Evolutionary conservation across 257 asterid species (phyloP), one percentile per base, ranked within the genome.

Genomic region (Salvia miltiorrhiza): DNA sequence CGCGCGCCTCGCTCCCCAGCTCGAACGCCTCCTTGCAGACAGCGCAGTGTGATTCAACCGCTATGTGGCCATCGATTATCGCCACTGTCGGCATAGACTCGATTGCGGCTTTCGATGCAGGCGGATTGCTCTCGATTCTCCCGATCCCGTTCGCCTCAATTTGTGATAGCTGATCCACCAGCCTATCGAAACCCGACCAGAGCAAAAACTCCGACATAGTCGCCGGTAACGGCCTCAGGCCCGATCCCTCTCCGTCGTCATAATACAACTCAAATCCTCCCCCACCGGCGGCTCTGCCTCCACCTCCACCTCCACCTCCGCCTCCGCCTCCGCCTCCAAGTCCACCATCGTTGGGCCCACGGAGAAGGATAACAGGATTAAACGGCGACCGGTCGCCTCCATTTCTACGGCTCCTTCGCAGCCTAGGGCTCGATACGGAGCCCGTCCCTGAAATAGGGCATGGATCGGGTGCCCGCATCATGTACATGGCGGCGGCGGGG

Each of bases 141-240:
- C n/a, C n/a, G n/a, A n/a, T n/a, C n/a, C n/a, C 96, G 24, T 85
- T 88, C 4, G 77, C 89, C 75, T 88, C 95, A 72, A 87, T 86
- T 47, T 86, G 97, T 0, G 90, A 70, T 49, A 90, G 63, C 63
- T 88, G 97, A 78, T 86, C 90, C 71, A 88, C 53, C 64, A 90
- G 72, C 80, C 97, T 69, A 21, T 90, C 97, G n/a, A 90, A 87
- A 28, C 96, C 97, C 21, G 96, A 88, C 50, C 97, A 96, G 0
- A 90, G 79, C 9, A 90, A 63, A 78, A 90, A 90, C 73, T 90
- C 97, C 11, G 95, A 85, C 90, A 90, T 87, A 4, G 77, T 84
- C 0, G 90, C 72, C 0, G 97, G 96, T 26, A 90, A 77, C 1
- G 96, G 96, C 24, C 95, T 78, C 49, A 90, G 62, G 14, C 96